Evolutionary conservation across 2,329 filamentous ascomycete species (phyloP), one percentile per base, ranked within the genome.

Genomic region (Pestalotiopsis sp.): DNA sequence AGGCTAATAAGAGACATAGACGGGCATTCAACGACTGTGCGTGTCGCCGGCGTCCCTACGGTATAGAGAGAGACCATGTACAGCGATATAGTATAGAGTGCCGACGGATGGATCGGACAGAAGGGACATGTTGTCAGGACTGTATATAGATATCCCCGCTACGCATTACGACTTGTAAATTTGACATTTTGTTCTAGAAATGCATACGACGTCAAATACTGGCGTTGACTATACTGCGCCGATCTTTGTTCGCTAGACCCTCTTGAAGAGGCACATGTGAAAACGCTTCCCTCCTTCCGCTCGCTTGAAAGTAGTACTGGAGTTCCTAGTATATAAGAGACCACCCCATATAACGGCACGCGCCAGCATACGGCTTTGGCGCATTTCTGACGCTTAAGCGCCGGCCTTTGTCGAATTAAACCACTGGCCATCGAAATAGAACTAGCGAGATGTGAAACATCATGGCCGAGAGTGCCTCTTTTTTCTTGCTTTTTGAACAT

Each of bases 1-100:
- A 68, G 95, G 95, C 3, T 97, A 81, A 56, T 9, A 31, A 41
- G 39, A 25, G 58, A 49, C 61, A 69, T 70, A 68, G 63, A 71
- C 31, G 68, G 61, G 31, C 31, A 64, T 64, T 60, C 67, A 64
- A 61, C 17, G 6, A 52, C 9, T 20, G 17, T 52, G n/a, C 45
- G 45, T 52, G 45, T n/a, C 17, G 45, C 45, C 45, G 20, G 45
- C 45, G 20, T 52, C 20, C 45, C 45, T 52, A 52, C 20, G 45
- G 36, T 27, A 60, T 60, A 38, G n/a, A 20, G 25, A 25, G 25
- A 61, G 27, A 38, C n/a, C 59, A 62, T 27, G 31, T 62, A 62
- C n/a, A 62, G 59, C 59, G 17, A 52, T 52, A 52, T n/a, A 52
- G 17, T 52, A 52, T 23, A 52, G 45, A 23, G 45, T 23, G 45